phyloP scores from a whole-genome alignment of 768 basidiomycete species.

The Cyathus striatus region DNA sequence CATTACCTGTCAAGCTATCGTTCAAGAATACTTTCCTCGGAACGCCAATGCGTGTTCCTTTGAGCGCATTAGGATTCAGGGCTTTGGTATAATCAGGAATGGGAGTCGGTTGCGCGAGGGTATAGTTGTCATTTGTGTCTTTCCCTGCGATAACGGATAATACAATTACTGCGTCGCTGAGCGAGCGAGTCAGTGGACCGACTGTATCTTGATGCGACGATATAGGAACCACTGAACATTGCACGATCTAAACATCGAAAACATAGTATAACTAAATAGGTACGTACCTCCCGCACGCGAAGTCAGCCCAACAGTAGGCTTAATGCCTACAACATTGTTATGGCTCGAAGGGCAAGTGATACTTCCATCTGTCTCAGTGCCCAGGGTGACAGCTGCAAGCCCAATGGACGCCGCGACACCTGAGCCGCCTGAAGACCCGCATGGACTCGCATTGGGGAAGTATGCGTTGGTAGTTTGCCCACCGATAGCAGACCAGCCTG shows the following conservation, averaged over 20 bases:
- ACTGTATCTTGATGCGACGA: slow-evolving; percentile 57
- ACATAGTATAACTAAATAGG: too few relatives aligned
- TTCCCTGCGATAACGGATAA: slow-evolving; percentile 51
- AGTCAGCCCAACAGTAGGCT: slow-evolving; percentile 55
- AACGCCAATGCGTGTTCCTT: slow-evolving; percentile 50
- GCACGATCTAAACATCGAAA: neutral
- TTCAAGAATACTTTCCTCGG: slow-evolving; percentile 35
- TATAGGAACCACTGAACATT: slow-evolving; percentile 45
- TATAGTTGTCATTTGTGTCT: slow-evolving; percentile 54
- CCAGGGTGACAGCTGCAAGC: slow-evolving; percentile 40
- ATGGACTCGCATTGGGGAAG: slow-evolving; percentile 46
- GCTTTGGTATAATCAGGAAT: slow-evolving; percentile 56
- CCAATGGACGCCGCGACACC: slow-evolving; percentile 50
- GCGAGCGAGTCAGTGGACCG: slow-evolving; percentile 49
- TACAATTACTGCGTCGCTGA: slow-evolving; percentile 50
- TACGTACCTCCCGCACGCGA: slow-evolving; percentile 56
- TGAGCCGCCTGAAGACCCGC: slow-evolving; percentile 56
- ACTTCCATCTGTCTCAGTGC: slow-evolving; percentile 50
- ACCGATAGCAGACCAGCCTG: slow-evolving; percentile 55
- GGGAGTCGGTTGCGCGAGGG: slow-evolving; percentile 16
- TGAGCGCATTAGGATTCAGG: slow-evolving; percentile 39
- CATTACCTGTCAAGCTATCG: slow-evolving; percentile 22
- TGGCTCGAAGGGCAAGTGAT: slow-evolving; percentile 46
- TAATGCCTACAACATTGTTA: slow-evolving; percentile 58
- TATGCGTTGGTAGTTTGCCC: slow-evolving; percentile 49